phyloP scores from a whole-genome alignment of 1,139 yeast species.

The Saccharomyces pastorianus region DNA sequence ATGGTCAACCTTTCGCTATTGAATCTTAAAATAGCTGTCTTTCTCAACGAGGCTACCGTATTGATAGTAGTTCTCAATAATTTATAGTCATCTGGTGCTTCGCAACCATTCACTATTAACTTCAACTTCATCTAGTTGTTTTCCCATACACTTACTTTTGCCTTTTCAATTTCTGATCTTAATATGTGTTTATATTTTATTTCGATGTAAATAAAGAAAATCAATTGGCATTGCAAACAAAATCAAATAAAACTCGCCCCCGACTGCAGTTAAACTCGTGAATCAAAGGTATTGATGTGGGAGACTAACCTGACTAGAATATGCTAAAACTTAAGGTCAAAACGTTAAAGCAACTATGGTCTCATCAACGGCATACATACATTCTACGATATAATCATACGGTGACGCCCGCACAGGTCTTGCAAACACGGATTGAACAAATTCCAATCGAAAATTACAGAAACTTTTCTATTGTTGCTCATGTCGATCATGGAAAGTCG shows the following conservation, averaged over 20 bases:
- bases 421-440: constrained; percentile 49
- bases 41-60: constrained; percentile 28
- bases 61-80: constrained; percentile 26
- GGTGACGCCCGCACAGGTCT: constrained; percentile 6
- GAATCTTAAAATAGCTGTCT: constrained; percentile 28
- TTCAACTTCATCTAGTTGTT: constrained; percentile 24
- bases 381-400: constrained; percentile 12
- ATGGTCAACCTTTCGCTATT: constrained; percentile 25
- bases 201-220: neutral
- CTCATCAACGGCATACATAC: neutral
- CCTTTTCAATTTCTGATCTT: neutral
- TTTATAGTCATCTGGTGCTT: constrained; percentile 28
- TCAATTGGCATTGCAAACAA: neutral
- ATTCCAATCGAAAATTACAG: constrained; percentile 80
- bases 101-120: constrained; percentile 23
- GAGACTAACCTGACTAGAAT: neutral
- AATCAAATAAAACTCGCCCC: neutral
- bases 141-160: neutral
- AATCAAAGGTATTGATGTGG: neutral
- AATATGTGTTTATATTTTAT: neutral
- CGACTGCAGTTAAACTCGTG: neutral
- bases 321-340: neutral
- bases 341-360: neutral
- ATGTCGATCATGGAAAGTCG: constrained; percentile 95
- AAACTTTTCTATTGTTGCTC: constrained; percentile 92